Evolutionary conservation across 805 yeast genomes (phyloP), one percentile per base, ranked within the genome.

Genomic region (Torulaspora microellipsoides): DNA sequence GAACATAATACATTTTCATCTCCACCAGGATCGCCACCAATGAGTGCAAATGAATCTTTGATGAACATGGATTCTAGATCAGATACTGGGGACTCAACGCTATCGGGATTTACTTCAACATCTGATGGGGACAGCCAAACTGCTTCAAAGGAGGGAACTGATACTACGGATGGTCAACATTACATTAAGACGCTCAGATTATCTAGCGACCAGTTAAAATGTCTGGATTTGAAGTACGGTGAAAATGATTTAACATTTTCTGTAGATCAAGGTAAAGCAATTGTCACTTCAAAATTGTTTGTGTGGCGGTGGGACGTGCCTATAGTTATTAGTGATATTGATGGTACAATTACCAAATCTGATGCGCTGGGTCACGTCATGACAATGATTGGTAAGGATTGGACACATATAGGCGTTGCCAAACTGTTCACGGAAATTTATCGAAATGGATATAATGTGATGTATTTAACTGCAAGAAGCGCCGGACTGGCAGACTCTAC

Each of bases 351-450:
- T 52, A 93, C 99, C 13, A 90, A 89, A 65, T 89, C 97, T 0
- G 99, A 93, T 68, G 99, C 99, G 0, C 70, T 93, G 56, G 99
- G 99, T 2, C 99, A 93, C 65, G 91, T 93, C 2, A 71, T 93
- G 64, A 89, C 93, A 13, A 81, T 91, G 80, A 71, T 93, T 30
- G 99, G 99, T 4, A 78, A 88, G 54, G 99, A 93, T 68, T 93
- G 99, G 99, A 93, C 99, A 0, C 99, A 93, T 62, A 78, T 81
- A 1, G 99, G 99, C 27, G 99, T 93, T 32, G 96, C 97, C 2
- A 81, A 82, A 57, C 68, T 93, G 44, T 93, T 90, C 60, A 80
- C 79, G n/a, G 99, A 93, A 62, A 93, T 93, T 49, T 60, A 75
- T 35, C 68, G 75, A 45, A 93, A 93, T 59, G 98, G 99, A 0